phyloP scores from a whole-genome alignment of 169 alveolate species.

The Plasmodium knowlesi region DNA sequence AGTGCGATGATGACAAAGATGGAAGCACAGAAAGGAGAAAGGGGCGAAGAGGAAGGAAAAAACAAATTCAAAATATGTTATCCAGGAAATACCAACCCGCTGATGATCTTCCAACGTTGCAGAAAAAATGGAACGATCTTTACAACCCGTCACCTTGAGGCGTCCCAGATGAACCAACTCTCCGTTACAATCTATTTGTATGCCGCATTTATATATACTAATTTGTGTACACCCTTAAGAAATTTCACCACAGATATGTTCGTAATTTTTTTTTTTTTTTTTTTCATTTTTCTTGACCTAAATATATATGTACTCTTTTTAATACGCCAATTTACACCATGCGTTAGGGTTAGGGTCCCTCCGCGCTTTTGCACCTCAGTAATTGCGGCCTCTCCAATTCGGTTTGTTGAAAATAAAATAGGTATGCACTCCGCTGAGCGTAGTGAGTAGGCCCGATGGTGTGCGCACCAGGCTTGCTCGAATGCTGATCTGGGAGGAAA shows the following conservation, averaged over 20 bases:
- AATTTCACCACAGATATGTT: not conserved
- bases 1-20: constrained; percentile 14
- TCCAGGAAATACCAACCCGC: constrained; percentile 39
- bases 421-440: not conserved
- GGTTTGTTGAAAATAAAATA: not conserved
- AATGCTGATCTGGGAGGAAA: not conserved
- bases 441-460: not conserved
- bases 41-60: constrained; percentile 22
- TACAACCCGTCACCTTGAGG: not conserved
- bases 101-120: constrained; percentile 17
- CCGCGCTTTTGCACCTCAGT: not conserved
- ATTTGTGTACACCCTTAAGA: not conserved
- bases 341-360: not conserved
- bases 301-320: not conserved
- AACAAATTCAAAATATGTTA: constrained; percentile 20
- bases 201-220: not conserved
- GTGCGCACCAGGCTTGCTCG: not conserved
- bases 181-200: not conserved
- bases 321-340: not conserved
- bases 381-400: not conserved
- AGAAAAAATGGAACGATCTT: constrained; percentile 58
- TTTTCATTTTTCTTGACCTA: not conserved
- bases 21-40: constrained; percentile 30
- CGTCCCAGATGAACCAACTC: not conserved
- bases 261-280: not conserved